phyloP scores from a whole-genome alignment of 1,284 basidiomycete species.

The Leccinum holopus region DNA sequence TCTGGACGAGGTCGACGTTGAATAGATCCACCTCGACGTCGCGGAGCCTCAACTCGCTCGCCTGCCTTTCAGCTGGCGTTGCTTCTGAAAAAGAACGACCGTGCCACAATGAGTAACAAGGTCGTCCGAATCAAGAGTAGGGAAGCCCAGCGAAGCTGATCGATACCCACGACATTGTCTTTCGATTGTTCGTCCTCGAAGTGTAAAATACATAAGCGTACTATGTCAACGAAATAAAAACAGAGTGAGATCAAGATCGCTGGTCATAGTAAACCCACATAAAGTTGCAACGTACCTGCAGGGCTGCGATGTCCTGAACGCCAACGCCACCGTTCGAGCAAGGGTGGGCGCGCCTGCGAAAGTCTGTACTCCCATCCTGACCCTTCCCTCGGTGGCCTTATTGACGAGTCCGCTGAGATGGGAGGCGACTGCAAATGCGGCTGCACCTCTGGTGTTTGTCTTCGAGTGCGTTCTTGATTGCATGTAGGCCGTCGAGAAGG shows the following conservation, averaged over 20 bases:
- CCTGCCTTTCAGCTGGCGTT: too few species aligned
- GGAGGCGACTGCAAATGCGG: constrained; percentile 96
- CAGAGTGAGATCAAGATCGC: constrained; percentile 11
- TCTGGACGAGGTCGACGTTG: too few species aligned
- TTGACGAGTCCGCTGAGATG: constrained; percentile 80
- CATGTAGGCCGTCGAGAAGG: constrained; percentile 91
- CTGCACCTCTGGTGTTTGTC: constrained; percentile 88
- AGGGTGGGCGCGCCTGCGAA: constrained; percentile 96
- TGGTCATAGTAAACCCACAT: neutral
- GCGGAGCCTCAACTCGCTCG: too few species aligned
- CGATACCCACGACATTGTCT: constrained; percentile 87
- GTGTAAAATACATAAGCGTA: neutral
- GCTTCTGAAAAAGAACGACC: too few species aligned
- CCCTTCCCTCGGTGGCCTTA: constrained; percentile 86
- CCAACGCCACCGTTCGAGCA: constrained; percentile 96
- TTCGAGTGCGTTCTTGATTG: constrained; percentile 97
- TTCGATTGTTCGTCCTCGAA: constrained; percentile 87
- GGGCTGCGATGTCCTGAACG: constrained; percentile 89
- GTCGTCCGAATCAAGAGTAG: too few species aligned
- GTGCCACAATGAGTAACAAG: too few species aligned
- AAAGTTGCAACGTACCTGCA: constrained; percentile 60
- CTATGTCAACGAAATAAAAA: too few species aligned
- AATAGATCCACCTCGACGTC: too few species aligned
- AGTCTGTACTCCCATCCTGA: constrained; percentile 96
- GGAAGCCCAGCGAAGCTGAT: constrained; percentile 40